A percentile compares a stretch with the other conserved stretches of the same genome.
Evolutionary conservation across 352 stramenopile species (phyloP).

Genomic region (Pelagophyceae sp.): DNA sequence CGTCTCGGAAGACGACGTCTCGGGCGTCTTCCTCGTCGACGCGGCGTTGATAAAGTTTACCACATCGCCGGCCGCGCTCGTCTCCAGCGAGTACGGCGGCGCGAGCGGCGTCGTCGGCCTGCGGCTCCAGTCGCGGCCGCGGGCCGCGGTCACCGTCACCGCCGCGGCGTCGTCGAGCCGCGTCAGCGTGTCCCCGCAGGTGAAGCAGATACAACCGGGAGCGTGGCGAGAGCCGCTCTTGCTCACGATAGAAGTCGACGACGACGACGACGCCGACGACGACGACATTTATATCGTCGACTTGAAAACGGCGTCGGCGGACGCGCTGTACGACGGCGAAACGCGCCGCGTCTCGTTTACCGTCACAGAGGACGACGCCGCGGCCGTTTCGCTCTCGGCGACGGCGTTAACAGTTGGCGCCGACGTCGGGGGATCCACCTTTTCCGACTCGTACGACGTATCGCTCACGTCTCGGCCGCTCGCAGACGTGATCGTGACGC

Average conservation of each 20-base stretch:
- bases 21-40: neutral
- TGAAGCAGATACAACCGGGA: neutral
- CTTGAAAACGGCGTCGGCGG: neutral
- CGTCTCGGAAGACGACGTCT: neutral
- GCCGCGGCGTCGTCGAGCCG: no score
- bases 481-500: neutral
- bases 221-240: neutral
- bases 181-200: neutral
- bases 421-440: neutral
- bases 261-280: neutral
- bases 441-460: neutral
- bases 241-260: neutral
- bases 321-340: neutral
- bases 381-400: neutral
- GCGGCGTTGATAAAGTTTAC: no score
- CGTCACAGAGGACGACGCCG: neutral
- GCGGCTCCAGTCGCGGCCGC: neutral
- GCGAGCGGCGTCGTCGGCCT: neutral
- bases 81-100: neutral
- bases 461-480: neutral
- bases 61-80: neutral
- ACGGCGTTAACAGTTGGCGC: neutral
- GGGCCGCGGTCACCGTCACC: neutral
- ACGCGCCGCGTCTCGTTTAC: neutral
- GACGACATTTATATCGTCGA: neutral